Evolutionary conservation across 768 basidiomycete species (phyloP).

Genomic region (Boletus sensibilis): DNA sequence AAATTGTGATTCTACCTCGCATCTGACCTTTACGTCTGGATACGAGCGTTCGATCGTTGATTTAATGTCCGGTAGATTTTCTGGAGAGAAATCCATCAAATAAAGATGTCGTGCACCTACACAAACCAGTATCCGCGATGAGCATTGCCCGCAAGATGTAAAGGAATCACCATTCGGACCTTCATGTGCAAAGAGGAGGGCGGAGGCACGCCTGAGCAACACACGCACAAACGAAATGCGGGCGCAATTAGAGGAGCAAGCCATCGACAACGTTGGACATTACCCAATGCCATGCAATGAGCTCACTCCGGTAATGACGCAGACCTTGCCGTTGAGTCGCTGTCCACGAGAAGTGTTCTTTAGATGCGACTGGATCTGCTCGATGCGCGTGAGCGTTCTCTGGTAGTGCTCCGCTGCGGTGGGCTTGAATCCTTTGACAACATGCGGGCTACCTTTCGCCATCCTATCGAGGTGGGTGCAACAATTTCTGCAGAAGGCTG

Average conservation of each 20-base stretch:
- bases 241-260: slow-evolving; percentile 12
- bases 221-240: background rate
- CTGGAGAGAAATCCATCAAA: slow-evolving; percentile 66
- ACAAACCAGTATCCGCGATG: background rate
- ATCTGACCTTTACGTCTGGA: slow-evolving; percentile 71
- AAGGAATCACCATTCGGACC: slow-evolving; percentile 39
- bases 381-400: slow-evolving; percentile 62
- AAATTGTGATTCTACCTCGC: background rate
- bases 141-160: slow-evolving; percentile 1
- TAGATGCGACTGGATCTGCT: slow-evolving; percentile 69
- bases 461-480: slow-evolving; percentile 10
- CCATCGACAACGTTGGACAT: slow-evolving; percentile 11
- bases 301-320: slow-evolving; percentile 84
- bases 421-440: slow-evolving; percentile 10
- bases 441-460: slow-evolving; percentile 13
- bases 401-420: slow-evolving; percentile 52
- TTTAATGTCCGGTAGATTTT: slow-evolving; percentile 70
- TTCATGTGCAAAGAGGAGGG: slow-evolving; percentile 77
- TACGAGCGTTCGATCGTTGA: slow-evolving; percentile 64
- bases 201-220: slow-evolving; percentile 60
- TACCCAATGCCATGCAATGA: slow-evolving; percentile 90
- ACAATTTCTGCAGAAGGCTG: background rate
- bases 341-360: slow-evolving; percentile 48
- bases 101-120: slow-evolving; percentile 77
- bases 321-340: slow-evolving; percentile 74